Conservation (phyloP, 163 green algal genomes). For the Scenedesmus sp. region DNA sequence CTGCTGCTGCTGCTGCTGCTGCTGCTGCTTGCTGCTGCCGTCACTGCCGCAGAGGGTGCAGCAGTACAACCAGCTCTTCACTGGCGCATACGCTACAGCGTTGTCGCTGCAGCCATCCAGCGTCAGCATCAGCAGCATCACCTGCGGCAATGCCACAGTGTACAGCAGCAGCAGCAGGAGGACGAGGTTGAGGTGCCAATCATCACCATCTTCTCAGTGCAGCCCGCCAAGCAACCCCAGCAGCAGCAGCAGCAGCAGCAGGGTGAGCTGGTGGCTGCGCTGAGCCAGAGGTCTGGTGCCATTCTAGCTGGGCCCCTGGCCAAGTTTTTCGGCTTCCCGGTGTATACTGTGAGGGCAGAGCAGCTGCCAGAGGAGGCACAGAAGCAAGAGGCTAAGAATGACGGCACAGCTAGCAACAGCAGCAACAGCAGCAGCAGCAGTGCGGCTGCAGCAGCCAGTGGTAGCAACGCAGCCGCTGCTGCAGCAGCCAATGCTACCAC, state of each 20-base stretch:
- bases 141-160: neutral
- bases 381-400: neutral
- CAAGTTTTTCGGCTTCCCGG: neutral
- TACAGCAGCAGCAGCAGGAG: neutral
- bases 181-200: neutral
- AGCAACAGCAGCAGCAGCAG: neutral
- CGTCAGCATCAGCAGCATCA: constrained; percentile 3
- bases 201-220: neutral
- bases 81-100: neutral
- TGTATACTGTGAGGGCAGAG: neutral
- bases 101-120: neutral
- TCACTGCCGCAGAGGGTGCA: neutral
- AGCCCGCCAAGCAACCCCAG: neutral
- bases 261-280: neutral
- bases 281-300: neutral
- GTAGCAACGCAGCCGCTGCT: too few relatives aligned
- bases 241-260: neutral
- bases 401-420: neutral
- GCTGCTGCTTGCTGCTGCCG: neutral
- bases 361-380: neutral
- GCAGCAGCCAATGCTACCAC: too few relatives aligned
- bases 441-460: too few relatives aligned
- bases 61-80: neutral
- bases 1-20: neutral
- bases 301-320: neutral